These are phyloP conservation scores for Epichloe hybrida DNA, from an alignment of 2,329 filamentous ascomycete genomes.

Conservation along the genomic window DNA sequence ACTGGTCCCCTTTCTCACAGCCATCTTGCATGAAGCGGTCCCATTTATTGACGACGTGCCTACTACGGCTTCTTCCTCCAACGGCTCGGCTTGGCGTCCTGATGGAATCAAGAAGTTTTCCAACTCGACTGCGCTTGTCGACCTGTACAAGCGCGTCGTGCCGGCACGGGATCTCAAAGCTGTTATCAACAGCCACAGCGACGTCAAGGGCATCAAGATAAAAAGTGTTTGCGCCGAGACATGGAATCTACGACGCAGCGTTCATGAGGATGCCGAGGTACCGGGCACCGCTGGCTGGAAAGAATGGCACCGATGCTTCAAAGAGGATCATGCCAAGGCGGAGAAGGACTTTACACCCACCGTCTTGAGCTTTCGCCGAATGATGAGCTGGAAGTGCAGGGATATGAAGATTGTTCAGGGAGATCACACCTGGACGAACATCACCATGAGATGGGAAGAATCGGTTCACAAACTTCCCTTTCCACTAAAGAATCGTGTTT, in stretches of 20 bases:
- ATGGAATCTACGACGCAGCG: constrained; percentile 51
- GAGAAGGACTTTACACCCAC: constrained; percentile 27
- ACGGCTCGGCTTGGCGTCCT: constrained; percentile 30
- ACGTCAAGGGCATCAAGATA: constrained; percentile 10
- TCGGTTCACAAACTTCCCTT: constrained; percentile 51
- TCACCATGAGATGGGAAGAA: constrained; percentile 42
- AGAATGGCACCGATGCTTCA: constrained; percentile 49
- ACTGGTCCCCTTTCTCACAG: constrained; percentile 36
- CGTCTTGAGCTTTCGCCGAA: constrained; percentile 20
- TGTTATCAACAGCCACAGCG: constrained; percentile 21
- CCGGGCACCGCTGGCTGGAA: constrained; percentile 45
- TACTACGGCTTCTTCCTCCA: not conserved
- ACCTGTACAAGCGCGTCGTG: constrained; percentile 39
- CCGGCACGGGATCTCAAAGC: constrained; percentile 27
- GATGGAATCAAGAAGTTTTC: constrained; percentile 35
- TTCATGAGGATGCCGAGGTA: constrained; percentile 39
- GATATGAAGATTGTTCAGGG: constrained; percentile 25
- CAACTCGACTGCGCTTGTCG: constrained; percentile 36
- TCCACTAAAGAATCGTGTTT: constrained; percentile 50
- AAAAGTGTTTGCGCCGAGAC: constrained; percentile 28
- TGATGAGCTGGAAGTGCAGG: constrained; percentile 32
- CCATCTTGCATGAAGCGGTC: constrained; percentile 43
- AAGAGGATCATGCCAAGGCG: constrained; percentile 30
- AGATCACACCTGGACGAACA: constrained; percentile 30
- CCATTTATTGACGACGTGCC: constrained; percentile 44